Conservation (phyloP, 169 alveolate species). For the Eimeria sp. region DNA sequence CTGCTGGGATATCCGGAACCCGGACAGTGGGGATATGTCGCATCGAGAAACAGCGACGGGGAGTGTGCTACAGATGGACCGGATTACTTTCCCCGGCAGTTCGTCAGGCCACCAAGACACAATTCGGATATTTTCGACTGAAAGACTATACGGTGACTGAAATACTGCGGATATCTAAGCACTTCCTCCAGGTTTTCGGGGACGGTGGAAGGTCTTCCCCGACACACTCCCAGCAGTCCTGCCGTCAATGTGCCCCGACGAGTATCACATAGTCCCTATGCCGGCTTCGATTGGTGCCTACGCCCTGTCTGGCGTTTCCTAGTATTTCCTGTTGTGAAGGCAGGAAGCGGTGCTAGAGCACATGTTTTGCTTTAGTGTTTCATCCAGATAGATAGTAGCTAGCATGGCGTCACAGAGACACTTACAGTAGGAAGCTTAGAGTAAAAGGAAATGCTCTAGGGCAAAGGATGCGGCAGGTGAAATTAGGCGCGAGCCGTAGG, state of each 20-base stretch:
- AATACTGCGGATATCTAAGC: background rate
- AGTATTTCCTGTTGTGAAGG: background rate
- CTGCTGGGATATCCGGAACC: no score
- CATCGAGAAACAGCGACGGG: no score
- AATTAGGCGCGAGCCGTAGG: background rate
- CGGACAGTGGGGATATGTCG: no score
- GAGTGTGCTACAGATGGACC: background rate
- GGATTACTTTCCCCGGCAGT: background rate
- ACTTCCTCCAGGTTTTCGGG: background rate
- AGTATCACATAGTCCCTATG: background rate
- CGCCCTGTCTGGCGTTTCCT: background rate
- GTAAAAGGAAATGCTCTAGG: background rate
- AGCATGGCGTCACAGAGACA: background rate
- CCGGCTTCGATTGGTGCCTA: constrained; percentile 1
- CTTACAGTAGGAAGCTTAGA: background rate
- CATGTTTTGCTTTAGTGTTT: background rate
- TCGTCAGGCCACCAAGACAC: background rate
- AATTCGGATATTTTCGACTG: background rate
- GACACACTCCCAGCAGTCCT: background rate
- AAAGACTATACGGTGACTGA: background rate
- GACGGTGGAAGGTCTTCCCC: background rate
- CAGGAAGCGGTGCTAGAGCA: background rate
- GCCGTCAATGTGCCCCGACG: constrained; percentile 5
- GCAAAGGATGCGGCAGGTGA: constrained; percentile 2
- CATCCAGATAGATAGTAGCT: background rate